Base-by-base conservation (phyloP, 75 land plant species). In the Cupressus sempervirens region DNA sequence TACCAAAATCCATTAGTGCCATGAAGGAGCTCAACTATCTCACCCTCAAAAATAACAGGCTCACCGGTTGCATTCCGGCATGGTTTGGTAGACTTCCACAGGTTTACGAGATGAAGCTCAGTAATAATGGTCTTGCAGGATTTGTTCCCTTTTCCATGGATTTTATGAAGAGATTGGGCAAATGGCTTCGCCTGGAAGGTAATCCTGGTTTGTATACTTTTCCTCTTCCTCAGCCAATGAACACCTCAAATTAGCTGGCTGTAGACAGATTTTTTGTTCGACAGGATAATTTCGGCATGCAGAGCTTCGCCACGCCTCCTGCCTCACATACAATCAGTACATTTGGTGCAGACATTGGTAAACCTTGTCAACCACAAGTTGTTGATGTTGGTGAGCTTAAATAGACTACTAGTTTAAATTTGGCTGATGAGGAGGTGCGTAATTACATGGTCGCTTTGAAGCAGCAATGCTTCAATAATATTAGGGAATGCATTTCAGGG, bases 1-100 rank as follows among this genome's bases (percentile, higher is more conserved):
- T 93, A 34, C 94, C 94, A 10, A 77, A 62, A 62, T 93, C 95
- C 10, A 90, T 94, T 86, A 94, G 89, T 50, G 80, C 76, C 30
- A 76, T 93, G 88, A 86, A 54, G 41, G 88, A 85, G 26, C n/a
- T 93, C 48, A 38, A 86, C 43, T 91, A 91, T 46, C 15, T 94
- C 45, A 90, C 90, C 14, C 84, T 94, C 36, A 88, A 91, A 43
- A 86, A 88, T 83, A 94, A 94, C 67, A 76, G 35, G 35, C 89
- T 94, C 46, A 83, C 70, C 35, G 96, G 96, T 11, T 18, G 30
- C 6, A 83, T 94, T 67, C 94, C 94, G 4, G 62, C 62, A 56
- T 1, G 18, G 23, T 84, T 86, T 30, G 29, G 84, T 14, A 50
- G 83, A 72, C 86, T 83, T 40, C 53, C 45, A 3, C 36, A 41